Evolutionary conservation across 2,329 filamentous ascomycete genomes (phyloP), one percentile per base, ranked within the genome.

Genomic region (Dendrostoma leiphaemia): DNA sequence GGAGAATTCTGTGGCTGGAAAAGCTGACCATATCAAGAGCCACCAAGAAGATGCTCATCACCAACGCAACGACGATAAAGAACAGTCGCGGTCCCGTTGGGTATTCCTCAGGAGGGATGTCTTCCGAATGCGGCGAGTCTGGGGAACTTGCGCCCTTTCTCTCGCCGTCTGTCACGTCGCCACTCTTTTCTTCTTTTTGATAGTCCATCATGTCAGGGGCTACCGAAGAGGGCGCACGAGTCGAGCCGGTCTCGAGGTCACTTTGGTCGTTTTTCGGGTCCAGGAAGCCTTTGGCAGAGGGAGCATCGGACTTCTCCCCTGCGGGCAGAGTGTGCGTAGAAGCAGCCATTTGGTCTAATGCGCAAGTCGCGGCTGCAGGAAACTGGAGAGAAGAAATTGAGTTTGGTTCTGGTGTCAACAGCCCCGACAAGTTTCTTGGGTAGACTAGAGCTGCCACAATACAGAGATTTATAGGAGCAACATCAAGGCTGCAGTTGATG

Each of bases 1-100:
- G 7, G 13, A 4, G 31, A 51, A 24, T 7, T 21, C 7, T 2
- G 10, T 41, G 38, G 19, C 8, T 19, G 12, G 21, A 13, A 6
- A 63, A n/a, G n/a, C 67, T 37, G 60, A 74, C 71, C 69, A 74
- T 74, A 40, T 80, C 76, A 10, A 80, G 69, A 46, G 76, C 71
- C 46, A 78, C 67, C n/a, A 80, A 67, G 60, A 81, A 81, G 46
- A 80, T 70, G 53, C 69, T 72, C 35, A 80, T 63, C 7, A 75
- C 66, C 7, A 81, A 64, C 19, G 78, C 75, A 24, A 76, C 53
- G 17, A 80, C 69, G 49, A 81, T 75, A 59, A 75, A 69, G 48
- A 65, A 56, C 54, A 77, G 66, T 53, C 68, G 67, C 53, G 67
- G 53, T 9, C 74, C 74, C 6, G 64, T 59, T 2, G 73, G 74